These are phyloP conservation scores for Clavispora carvajalis DNA, from an alignment of 805 yeast species.

Conservation along the genomic window DNA sequence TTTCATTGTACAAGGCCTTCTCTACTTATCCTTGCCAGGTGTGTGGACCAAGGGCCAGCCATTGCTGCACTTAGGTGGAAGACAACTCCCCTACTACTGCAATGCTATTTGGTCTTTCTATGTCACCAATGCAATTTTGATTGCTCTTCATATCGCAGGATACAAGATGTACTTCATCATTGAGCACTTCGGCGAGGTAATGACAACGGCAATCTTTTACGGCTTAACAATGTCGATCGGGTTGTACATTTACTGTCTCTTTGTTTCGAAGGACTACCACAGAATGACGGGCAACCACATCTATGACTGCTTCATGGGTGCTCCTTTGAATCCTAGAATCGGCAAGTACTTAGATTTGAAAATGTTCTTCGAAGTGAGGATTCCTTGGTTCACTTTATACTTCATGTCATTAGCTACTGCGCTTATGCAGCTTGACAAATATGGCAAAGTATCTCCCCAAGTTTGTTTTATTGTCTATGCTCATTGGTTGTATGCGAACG, in stretches of 20 bases:
- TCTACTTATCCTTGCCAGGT: conserved; percentile 87
- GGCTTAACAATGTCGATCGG: conserved; percentile 68
- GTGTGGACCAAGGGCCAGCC: conserved; percentile 95
- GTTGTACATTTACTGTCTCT: conserved; percentile 64
- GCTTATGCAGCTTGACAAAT: conserved; percentile 72
- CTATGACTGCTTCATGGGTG: conserved; percentile 95
- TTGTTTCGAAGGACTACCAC: conserved; percentile 70
- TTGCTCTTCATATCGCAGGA: conserved; percentile 67
- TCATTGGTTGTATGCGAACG: conserved; percentile 93
- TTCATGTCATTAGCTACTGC: conserved; percentile 71
- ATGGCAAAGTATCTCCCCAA: conserved; percentile 77
- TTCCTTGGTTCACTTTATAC: conserved; percentile 92
- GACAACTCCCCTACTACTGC: conserved; percentile 87
- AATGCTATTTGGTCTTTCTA: conserved; percentile 88
- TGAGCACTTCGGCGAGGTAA: conserved; percentile 83
- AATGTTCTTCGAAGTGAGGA: conserved; percentile 95
- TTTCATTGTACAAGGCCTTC: conserved; percentile 59
- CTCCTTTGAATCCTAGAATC: conserved; percentile 92
- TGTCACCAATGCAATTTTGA: conserved; percentile 51
- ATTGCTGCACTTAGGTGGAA: conserved; percentile 69
- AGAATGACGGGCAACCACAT: conserved; percentile 87
- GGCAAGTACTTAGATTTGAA: conserved; percentile 84
- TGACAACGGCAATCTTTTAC: conserved; percentile 82
- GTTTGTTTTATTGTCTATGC: conserved; percentile 70
- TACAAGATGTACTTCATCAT: conserved; percentile 71